Base-by-base conservation (phyloP, 2,329 filamentous ascomycete species). In the Claviceps cyperi region DNA sequence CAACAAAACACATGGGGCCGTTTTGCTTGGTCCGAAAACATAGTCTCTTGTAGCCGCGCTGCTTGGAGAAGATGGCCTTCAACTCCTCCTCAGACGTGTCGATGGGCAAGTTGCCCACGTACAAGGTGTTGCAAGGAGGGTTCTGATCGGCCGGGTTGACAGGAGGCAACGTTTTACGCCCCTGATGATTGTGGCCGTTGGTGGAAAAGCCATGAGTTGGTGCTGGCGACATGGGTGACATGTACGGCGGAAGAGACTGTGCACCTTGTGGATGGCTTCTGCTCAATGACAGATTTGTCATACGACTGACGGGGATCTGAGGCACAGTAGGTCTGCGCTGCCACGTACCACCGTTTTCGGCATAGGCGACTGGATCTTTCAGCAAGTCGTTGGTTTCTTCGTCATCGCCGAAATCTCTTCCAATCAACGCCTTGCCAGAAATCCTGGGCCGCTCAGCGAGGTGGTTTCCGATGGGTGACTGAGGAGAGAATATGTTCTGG, bases 1-100 rank as follows among this genome's bases (percentile, higher is more conserved):
- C 92, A 38, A 98, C 92, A 65, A 97, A 97, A 64, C 92, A 97
- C 90, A 97, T 97, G 2, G 91, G 91, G 0, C 91, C 91, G 58
- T 96, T 95, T 56, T 86, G 80, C 71, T 97, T 97, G 49, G 89
- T 94, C 36, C 91, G 80, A 73, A 96, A 95, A 62, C 89, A 95
- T 7, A 98, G 80, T 28, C 92, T 79, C 69, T 94, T 97, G 71
- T 96, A 98, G 3, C 92, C 92, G 46, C 90, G 83, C 64, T 94
- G 87, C 67, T 90, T 91, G 24, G 84, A 89, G 62, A 98, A 98
- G 61, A 96, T 77, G 21, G 84, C 80, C 68, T 97, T 97, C 50
- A 98, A 77, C 65, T 97, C 92, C 62, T 97, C 91, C 61, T 98
- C 92, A 0, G 86, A 91, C 0, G 90, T 94, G 62, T 95, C 86